Evolutionary conservation across 176 grass and related monocot genomes (phyloP), one percentile per base, ranked within the genome.

Genomic region (Echinochloa phyllopogon): DNA sequence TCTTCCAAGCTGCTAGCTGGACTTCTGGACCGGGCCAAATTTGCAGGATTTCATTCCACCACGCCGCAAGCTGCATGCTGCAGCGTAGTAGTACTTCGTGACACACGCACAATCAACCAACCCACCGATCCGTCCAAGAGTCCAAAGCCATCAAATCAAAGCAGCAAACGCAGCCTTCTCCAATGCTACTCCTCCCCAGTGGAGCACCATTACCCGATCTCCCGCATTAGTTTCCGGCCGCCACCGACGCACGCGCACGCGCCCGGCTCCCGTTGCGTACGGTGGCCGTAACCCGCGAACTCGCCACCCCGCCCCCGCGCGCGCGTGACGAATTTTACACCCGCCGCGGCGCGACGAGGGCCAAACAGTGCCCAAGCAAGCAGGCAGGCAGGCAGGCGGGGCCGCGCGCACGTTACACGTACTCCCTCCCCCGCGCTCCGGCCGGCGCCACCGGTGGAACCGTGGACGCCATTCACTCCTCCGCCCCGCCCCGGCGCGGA

Each of bases 271-370:
- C 48, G 11, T 23, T n/a, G 33, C 52, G n/a, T 15, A 37, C 20
- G 20, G 74, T 13, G 20, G 38, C 36, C 37, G 53, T 23, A 25
- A 38, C 12, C 13, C 37, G 25, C 16, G 13, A 51, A 49, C 47
- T 12, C 47, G 47, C 47, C n/a, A 2, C 52, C 55, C 55, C n/a
- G 8, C 6, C 56, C 56, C 10, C 2, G 74, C 53, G 53, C 18
- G 37, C 14, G 76, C 25, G 53, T 73, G 68, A 72, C 25, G 53
- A 73, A 83, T 23, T 83, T 83, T 62, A 83, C 36, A 36, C 0
- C 15, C 63, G 36, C 62, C 14, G 13, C 62, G 62, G 12, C 62
- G 12, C 62, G 61, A 2, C 3, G 57, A 1, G 9, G n/a, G 58
- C 58, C 53, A 57, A 57, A 33, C 29, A 33, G 55, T 57, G 55